Conservation (phyloP, 1,139 yeast genomes). For the Candida buenavistaensis region DNA sequence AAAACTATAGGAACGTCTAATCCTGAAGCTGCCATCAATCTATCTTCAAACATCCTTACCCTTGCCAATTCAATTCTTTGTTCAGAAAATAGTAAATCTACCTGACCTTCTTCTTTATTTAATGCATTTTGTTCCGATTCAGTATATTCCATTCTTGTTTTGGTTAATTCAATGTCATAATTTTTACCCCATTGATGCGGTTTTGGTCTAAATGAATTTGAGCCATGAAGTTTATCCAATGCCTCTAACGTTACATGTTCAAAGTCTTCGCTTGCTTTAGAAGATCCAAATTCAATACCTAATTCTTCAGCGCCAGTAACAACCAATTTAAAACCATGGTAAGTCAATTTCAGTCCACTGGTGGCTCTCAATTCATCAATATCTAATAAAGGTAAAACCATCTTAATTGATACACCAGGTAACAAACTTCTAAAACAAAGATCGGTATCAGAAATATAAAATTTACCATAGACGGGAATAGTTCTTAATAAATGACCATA, state of each 20-base stretch:
- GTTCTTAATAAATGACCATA: constrained; percentile 69
- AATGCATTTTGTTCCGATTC: constrained; percentile 11
- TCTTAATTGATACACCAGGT: constrained; percentile 75
- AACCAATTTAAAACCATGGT: constrained; percentile 66
- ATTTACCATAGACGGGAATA: constrained; percentile 78
- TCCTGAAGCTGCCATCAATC: constrained; percentile 58
- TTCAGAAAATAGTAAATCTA: constrained; percentile 19
- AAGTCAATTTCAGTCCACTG: constrained; percentile 48
- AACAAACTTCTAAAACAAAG: constrained; percentile 78
- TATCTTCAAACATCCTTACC: constrained; percentile 62
- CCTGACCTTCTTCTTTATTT: constrained; percentile 3
- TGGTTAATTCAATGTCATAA: constrained; percentile 20
- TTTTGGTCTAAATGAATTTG: constrained; percentile 27
- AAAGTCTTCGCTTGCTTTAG: constrained; percentile 74
- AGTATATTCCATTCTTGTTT: constrained; percentile 16
- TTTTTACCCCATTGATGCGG: constrained; percentile 32
- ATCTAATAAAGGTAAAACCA: constrained; percentile 80
- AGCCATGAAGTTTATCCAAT: constrained; percentile 40
- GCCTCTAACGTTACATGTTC: constrained; percentile 52
- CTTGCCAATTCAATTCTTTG: constrained; percentile 47
- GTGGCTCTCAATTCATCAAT: constrained; percentile 53
- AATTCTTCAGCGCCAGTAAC: constrained; percentile 77
- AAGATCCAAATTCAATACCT: constrained; percentile 69
- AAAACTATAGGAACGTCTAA: constrained; percentile 64
- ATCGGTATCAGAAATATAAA: constrained; percentile 66